Conservation (phyloP, 2,329 filamentous ascomycete genomes). For the Ceratocystiopsis minuta region DNA sequence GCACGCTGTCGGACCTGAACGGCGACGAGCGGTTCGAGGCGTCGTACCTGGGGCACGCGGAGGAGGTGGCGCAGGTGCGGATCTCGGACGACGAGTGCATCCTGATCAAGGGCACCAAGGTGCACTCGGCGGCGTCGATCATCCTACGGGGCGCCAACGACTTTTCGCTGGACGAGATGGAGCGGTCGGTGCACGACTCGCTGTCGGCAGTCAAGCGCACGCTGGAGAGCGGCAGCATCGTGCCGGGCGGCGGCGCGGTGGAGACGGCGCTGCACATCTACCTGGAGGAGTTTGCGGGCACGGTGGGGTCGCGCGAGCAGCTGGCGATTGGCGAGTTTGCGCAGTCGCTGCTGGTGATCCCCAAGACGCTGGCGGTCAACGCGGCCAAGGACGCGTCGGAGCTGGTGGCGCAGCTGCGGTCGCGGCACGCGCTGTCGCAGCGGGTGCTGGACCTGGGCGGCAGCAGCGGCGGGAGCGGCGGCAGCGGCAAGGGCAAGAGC, state of each 20-base stretch:
- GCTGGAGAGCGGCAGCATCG: constrained; percentile 88
- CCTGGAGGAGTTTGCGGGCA: constrained; percentile 94
- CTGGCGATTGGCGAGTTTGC: constrained; percentile 96
- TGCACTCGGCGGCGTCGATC: constrained; percentile 83
- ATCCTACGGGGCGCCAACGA: constrained; percentile 93
- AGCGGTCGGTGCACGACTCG: constrained; percentile 93
- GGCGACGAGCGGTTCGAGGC: constrained; percentile 93
- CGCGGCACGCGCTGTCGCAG: constrained; percentile 84
- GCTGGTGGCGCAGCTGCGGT: constrained; percentile 86
- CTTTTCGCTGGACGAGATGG: constrained; percentile 96
- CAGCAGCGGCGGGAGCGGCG: constrained; percentile 1
- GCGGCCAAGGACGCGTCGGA: constrained; percentile 93
- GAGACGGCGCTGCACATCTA: constrained; percentile 99
- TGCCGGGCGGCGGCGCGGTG: constrained; percentile 87
- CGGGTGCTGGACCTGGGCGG: constrained; percentile 52
- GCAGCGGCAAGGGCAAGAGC: neutral
- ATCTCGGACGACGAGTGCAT: constrained; percentile 99
- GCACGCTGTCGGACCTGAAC: constrained; percentile 87
- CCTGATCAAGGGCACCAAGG: constrained; percentile 86
- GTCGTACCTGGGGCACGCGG: constrained; percentile 73
- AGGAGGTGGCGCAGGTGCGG: constrained; percentile 94
- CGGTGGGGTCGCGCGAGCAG: constrained; percentile 91
- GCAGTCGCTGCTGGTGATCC: constrained; percentile 80
- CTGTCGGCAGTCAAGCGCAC: constrained; percentile 94
- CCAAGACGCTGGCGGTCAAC: constrained; percentile 92